Conservation (phyloP, 495 filamentous ascomycete genomes). For the Podospora didyma region DNA sequence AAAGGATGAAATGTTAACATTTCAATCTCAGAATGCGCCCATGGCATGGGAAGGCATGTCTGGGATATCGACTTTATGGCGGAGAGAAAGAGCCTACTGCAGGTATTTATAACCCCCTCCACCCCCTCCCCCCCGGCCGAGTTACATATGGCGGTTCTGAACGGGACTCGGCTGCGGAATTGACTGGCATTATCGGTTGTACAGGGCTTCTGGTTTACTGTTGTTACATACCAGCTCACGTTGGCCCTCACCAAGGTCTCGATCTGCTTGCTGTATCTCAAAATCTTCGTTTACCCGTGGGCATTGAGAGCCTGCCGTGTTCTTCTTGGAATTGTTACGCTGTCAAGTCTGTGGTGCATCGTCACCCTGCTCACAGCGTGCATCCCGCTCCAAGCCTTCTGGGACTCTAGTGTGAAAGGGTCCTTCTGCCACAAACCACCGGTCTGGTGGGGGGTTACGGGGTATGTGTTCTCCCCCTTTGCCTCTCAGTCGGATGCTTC, state of each 20-base stretch:
- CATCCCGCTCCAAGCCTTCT: slow-evolving; percentile 26
- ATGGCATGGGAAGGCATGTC: slow-evolving; percentile 22
- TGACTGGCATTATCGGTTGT: no score
- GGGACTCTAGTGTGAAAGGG: slow-evolving; percentile 18
- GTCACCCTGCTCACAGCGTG: slow-evolving; percentile 16
- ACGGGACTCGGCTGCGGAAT: no score
- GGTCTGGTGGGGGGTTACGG: slow-evolving; percentile 25
- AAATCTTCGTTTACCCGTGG: slow-evolving; percentile 24
- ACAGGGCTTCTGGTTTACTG: slow-evolving; percentile 21
- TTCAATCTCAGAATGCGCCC: slow-evolving; percentile 7
- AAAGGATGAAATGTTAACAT: not conserved
- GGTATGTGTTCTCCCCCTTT: slow-evolving; percentile 6
- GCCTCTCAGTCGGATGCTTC: no score
- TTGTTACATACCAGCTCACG: slow-evolving; percentile 16
- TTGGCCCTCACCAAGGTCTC: slow-evolving; percentile 22
- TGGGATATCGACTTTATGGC: slow-evolving; percentile 10
- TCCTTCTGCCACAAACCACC: slow-evolving; percentile 15
- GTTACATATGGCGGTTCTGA: no score
- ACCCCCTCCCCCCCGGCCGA: no score
- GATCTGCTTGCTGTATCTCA: slow-evolving; percentile 26
- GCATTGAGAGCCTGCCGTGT: no score
- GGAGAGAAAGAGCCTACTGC: not conserved
- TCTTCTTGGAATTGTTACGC: no score
- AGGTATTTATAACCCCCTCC: no score
- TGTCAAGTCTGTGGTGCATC: slow-evolving; percentile 6